Base-by-base conservation (phyloP, 2,329 filamentous ascomycete species). In the Alternaria brassicae region DNA sequence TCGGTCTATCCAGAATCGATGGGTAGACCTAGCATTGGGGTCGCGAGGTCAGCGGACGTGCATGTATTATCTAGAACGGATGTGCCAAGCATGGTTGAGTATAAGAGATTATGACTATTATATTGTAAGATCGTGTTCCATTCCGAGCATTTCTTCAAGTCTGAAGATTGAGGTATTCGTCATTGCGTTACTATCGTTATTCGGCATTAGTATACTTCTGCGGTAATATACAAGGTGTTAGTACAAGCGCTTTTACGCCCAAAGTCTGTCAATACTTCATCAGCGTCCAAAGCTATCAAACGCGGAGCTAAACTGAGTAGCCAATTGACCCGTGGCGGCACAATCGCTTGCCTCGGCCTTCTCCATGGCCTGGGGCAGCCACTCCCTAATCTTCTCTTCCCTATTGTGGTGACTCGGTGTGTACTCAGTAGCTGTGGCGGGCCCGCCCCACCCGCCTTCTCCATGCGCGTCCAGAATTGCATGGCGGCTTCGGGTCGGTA, bases 391-490 rank as follows among this genome's bases (percentile, higher is more conserved):
- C 75, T 88, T 88, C 68, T 86, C 81, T 58, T 91, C 84, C 21
- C 90, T 81, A 58, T 86, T 86, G 56, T 85, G 81, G 66, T 88
- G 88, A 79, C 88, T 89, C 34, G 91, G 91, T 94, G 91, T 6
- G 91, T 93, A 71, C 86, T 90, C 68, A 92, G 78, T 80, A 91
- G 89, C 77, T 93, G 88, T 1, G 90, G 90, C 32, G 86, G 82
- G 56, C 85, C 82, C 5, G 72, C 69, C 44, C 83, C 76, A 25
- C 81, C 81, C 12, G 78, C 73, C 37, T 75, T 73, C 62, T 90
- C 86, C 88, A 92, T 91, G 49, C 88, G 79, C 23, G 74, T 69
- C 84, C 84, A 86, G 59, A 93, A 86, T 0, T 80, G 81, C 41
- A 89, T 80, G 0, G 91, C 90, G 60, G 87, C 86, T 12, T 83